Base-by-base conservation (phyloP, 768 basidiomycete genomes). In the Panaeolus cyanescens region DNA sequence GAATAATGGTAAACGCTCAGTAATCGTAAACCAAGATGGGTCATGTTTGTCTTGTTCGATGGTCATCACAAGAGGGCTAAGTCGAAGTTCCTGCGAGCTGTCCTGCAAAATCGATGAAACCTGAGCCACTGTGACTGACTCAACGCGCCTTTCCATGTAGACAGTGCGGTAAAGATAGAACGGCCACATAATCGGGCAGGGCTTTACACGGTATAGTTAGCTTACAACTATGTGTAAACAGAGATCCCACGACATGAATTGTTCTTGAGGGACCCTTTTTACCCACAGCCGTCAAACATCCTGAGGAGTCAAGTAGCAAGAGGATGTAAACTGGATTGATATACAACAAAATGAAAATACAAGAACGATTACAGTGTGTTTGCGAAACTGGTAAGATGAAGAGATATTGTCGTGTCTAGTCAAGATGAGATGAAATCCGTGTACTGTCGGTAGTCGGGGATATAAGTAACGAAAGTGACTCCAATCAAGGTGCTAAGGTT, bases 71-170 rank as follows among this genome's bases (percentile, higher is more conserved):
- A 78, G 62, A 2, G 78, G 75, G 54, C 68, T 76, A 1, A 74
- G 61, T 1, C 63, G 50, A 32, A 78, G 67, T 1, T 78, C 60
- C 4, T 63, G 62, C 3, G 62, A 57, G 2, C 75, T 74, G 58
- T 80, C 71, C 33, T 77, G 77, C 13, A 80, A 64, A 19, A 78
- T 36, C 7, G 54, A 42, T 9, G 78, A 62, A 8, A 74, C 68
- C 3, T 63, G 50, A 1, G 65, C 59, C 10, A 53, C 63, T 12
- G 68, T 56, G 0, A 72, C 65, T 4, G 67, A 64, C 7, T 70
- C 58, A 12, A 77, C 62, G 4, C 33, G 66, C 62, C 70, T 76
- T 17, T 61, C 65, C 10, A 70, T 57, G 22, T 60, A 33, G 5
- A 73, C 59, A 22, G 69, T 64, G 36, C 71, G 72, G 33, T 70